A percentile compares a stretch with the other conserved stretches of the same genome.
These are phyloP conservation scores for Phyllosticta citrichinensis DNA, from an alignment of 2,329 filamentous ascomycete species.

Conservation along the genomic window DNA sequence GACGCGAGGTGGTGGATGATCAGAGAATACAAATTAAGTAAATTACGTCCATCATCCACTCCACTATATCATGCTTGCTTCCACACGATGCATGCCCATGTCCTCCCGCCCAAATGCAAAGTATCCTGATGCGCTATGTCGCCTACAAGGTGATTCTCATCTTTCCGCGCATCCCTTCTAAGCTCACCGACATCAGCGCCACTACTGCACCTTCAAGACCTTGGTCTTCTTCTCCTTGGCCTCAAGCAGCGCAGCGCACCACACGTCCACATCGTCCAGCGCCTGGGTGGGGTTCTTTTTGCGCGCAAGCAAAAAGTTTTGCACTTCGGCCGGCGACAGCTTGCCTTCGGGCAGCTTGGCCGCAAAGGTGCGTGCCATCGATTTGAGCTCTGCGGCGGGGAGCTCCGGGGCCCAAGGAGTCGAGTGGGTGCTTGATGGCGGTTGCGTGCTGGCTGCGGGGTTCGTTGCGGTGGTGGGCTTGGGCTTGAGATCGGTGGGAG, in stretches of 20 bases:
- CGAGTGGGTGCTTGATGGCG: neutral
- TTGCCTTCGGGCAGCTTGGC: constrained; percentile 33
- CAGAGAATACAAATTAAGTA: too few species aligned
- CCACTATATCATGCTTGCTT: too few species aligned
- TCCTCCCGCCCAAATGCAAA: too few species aligned
- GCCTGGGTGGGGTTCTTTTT: constrained; percentile 40
- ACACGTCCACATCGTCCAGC: constrained; percentile 33
- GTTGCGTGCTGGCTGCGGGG: neutral
- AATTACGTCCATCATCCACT: too few species aligned
- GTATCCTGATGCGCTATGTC: too few species aligned
- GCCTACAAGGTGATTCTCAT: too few species aligned
- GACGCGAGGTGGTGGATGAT: too few species aligned
- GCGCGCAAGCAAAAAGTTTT: constrained; percentile 41
- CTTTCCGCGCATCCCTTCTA: too few species aligned
- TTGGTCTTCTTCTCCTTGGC: constrained; percentile 22
- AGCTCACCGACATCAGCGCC: too few species aligned
- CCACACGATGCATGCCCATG: too few species aligned
- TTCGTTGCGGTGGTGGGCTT: neutral
- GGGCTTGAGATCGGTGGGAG: neutral
- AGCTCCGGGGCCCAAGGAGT: neutral
- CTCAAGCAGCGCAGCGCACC: constrained; percentile 29
- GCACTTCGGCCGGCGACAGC: constrained; percentile 44
- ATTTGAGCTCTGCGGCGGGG: constrained; percentile 18
- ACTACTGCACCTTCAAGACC: constrained; percentile 11
- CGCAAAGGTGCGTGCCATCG: constrained; percentile 38